These are phyloP conservation scores for Mesembryanthemum crystallinum DNA, from an alignment of 148 eudicot species.

Conservation along the genomic window DNA sequence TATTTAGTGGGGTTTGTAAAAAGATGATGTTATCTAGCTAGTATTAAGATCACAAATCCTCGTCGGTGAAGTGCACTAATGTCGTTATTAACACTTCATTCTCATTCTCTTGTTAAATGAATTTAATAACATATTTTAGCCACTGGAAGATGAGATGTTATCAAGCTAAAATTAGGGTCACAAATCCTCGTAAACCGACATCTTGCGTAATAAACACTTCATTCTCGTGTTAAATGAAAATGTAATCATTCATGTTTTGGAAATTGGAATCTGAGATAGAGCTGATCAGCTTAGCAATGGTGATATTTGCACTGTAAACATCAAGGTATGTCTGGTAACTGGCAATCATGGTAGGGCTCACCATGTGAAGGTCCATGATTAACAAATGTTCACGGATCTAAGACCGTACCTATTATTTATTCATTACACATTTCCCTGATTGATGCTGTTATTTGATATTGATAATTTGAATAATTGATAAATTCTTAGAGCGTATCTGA, in stretches of 20 bases:
- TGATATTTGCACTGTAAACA: not conserved
- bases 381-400: not conserved
- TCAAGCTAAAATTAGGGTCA: not conserved
- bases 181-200: not conserved
- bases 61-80: too few species aligned
- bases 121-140: too few species aligned
- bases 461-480: not conserved
- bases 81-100: too few species aligned
- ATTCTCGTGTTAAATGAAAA: not conserved
- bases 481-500: not conserved
- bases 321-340: conserved; percentile 7
- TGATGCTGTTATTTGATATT: not conserved
- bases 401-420: not conserved
- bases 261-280: not conserved
- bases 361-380: conserved; percentile 18
- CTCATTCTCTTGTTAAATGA: too few species aligned
- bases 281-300: not conserved
- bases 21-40: not conserved
- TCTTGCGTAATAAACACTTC: not conserved
- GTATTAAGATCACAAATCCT: not conserved
- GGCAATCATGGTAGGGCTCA: not conserved
- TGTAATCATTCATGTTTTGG: not conserved
- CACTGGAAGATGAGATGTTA: not conserved
- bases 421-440: not conserved
- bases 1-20: not conserved